These are phyloP conservation scores for Arthrobotrys musiformis DNA, from an alignment of 2,329 filamentous ascomycete genomes.

Conservation along the genomic window DNA sequence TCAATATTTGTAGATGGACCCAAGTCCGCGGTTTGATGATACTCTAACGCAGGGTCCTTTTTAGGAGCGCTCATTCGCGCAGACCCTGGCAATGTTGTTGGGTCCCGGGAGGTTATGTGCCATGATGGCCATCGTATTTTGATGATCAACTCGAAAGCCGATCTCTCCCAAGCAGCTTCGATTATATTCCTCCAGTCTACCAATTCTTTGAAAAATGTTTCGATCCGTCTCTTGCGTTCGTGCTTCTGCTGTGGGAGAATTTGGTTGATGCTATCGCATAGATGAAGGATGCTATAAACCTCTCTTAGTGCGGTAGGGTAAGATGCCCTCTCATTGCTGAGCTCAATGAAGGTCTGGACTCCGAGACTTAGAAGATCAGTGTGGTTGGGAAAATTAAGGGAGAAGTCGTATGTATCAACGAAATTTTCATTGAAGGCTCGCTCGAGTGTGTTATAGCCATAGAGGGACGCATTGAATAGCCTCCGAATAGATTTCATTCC, in stretches of 20 bases:
- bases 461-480: slow-evolving; percentile 42
- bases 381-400: slow-evolving; percentile 44
- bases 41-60: not conserved
- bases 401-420: slow-evolving; percentile 43
- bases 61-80: slow-evolving; percentile 3
- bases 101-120: not conserved
- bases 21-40: not conserved
- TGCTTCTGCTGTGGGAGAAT: slow-evolving; percentile 36
- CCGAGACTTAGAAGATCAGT: slow-evolving; percentile 41
- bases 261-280: slow-evolving; percentile 48
- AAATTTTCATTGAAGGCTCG: slow-evolving; percentile 24
- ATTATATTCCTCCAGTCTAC: slow-evolving; percentile 50
- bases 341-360: slow-evolving; percentile 46
- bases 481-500: slow-evolving; percentile 47
- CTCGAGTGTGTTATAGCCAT: slow-evolving; percentile 48
- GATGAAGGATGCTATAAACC: slow-evolving; percentile 48
- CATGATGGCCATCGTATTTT: slow-evolving; percentile 43
- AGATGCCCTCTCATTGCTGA: slow-evolving; percentile 42
- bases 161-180: slow-evolving; percentile 26
- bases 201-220: slow-evolving; percentile 32
- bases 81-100: not conserved
- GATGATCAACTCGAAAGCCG: slow-evolving; percentile 36
- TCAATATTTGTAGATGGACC: not conserved
- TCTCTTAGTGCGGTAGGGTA: slow-evolving; percentile 42
- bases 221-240: slow-evolving; percentile 29